Evolutionary conservation across 441 rosid genomes (phyloP).

Genomic region (Sinapis alba): DNA sequence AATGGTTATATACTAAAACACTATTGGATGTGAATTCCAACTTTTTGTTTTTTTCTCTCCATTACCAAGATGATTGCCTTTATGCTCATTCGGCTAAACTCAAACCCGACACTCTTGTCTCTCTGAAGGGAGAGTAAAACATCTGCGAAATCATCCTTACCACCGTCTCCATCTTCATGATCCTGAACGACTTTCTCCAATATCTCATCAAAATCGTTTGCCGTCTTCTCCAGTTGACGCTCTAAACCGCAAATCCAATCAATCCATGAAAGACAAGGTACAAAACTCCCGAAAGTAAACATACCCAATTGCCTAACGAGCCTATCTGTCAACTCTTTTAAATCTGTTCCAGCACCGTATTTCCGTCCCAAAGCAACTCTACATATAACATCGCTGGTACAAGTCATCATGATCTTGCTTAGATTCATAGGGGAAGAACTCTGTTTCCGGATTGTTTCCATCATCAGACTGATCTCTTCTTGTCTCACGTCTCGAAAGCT

Average conservation of each 20-base stretch:
- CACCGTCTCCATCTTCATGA: conserved; percentile 15
- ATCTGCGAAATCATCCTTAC: conserved; percentile 38
- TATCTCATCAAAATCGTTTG: conserved; percentile 38
- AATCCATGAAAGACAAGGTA: conserved; percentile 49
- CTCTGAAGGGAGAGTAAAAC: conserved; percentile 42
- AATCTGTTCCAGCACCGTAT: conserved; percentile 35
- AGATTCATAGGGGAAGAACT: conserved; percentile 30
- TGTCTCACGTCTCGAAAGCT: conserved; percentile 22
- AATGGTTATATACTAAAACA: background rate
- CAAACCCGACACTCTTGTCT: conserved; percentile 28
- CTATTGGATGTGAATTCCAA: background rate
- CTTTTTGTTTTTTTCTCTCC: background rate
- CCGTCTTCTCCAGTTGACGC: conserved; percentile 25
- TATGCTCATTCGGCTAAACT: conserved; percentile 36
- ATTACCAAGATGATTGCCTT: conserved; percentile 53
- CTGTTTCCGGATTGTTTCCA: conserved; percentile 26
- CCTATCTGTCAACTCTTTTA: conserved; percentile 31
- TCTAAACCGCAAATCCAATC: conserved; percentile 32
- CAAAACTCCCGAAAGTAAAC: conserved; percentile 39
- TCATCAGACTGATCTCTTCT: conserved; percentile 39
- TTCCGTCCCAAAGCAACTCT: conserved; percentile 38
- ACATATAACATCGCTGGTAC: conserved; percentile 41
- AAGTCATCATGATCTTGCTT: conserved; percentile 22
- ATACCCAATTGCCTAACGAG: conserved; percentile 34
- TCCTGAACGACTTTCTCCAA: conserved; percentile 38